These are phyloP conservation scores for Ilyonectria sp. DNA, from an alignment of 2,329 filamentous ascomycete genomes.

Conservation along the genomic window DNA sequence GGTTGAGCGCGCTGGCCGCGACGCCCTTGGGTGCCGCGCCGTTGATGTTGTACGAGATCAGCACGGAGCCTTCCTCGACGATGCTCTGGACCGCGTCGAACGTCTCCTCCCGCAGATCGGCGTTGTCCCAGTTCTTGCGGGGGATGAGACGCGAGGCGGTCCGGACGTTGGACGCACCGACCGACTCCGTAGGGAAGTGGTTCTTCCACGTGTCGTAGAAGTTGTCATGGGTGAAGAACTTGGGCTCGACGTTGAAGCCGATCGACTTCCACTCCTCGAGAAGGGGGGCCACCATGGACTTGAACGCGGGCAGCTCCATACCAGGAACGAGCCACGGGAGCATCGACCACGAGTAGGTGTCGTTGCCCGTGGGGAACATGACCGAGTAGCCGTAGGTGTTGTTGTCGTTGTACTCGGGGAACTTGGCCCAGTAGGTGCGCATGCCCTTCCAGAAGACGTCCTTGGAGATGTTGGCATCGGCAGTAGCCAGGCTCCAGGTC, in stretches of 20 bases:
- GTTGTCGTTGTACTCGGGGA: conserved; percentile 49
- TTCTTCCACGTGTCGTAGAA: conserved; percentile 57
- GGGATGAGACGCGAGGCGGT: conserved; percentile 60
- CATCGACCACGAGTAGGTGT: conserved; percentile 49
- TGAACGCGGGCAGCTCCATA: conserved; percentile 51
- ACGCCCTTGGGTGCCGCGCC: conserved; percentile 33
- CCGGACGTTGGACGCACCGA: conserved; percentile 41
- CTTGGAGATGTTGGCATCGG: conserved; percentile 47
- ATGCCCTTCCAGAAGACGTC: conserved; percentile 53
- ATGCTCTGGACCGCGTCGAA: conserved; percentile 39
- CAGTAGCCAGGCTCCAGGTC: conserved; percentile 54
- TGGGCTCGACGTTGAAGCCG: conserved; percentile 47
- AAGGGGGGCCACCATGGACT: conserved; percentile 51
- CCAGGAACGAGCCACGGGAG: conserved; percentile 55
- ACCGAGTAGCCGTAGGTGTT: conserved; percentile 50
- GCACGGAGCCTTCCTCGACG: conserved; percentile 42
- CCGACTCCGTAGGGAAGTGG: conserved; percentile 54
- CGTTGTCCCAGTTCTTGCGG: conserved; percentile 46
- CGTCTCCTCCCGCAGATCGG: conserved; percentile 36
- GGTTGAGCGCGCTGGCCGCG: conserved; percentile 56
- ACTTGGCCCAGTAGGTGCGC: conserved; percentile 51
- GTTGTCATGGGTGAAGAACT: conserved; percentile 54
- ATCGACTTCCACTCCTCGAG: conserved; percentile 49
- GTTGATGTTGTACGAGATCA: conserved; percentile 47
- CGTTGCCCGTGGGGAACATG: conserved; percentile 34